Conservation (phyloP, 345 rosid genomes). For the Eucalyptus tenuipes region DNA sequence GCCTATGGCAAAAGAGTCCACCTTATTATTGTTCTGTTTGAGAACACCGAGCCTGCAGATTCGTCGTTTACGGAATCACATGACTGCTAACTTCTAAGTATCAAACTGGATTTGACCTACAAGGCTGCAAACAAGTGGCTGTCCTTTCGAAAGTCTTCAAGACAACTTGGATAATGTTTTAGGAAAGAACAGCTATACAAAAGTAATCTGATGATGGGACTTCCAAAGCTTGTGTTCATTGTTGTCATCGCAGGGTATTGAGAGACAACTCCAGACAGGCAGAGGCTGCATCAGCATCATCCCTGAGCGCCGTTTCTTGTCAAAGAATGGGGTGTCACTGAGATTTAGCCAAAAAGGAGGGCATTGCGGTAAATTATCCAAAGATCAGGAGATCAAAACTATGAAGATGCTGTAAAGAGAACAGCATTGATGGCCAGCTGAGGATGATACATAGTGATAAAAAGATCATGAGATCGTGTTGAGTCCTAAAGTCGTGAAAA, state of each 20-base stretch:
- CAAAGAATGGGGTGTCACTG: neutral
- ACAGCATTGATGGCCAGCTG: neutral
- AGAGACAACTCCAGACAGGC: neutral
- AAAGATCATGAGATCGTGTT: neutral
- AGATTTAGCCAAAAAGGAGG: neutral
- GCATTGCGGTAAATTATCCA: neutral
- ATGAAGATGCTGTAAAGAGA: neutral
- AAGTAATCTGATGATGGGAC: neutral
- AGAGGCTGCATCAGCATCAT: neutral
- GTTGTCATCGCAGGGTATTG: neutral
- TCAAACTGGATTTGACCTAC: neutral
- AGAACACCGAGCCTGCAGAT: constrained; percentile 2
- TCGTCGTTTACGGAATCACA: neutral
- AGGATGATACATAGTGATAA: neutral
- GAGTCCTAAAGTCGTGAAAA: neutral
- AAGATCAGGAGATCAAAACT: neutral
- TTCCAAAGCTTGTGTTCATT: neutral
- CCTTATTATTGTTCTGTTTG: constrained; percentile 55
- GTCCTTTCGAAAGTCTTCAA: neutral
- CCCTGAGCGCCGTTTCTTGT: neutral
- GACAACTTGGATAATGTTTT: neutral
- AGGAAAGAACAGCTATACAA: neutral
- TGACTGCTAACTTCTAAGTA: neutral
- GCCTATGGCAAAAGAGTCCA: constrained; percentile 90
- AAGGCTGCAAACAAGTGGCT: neutral